phyloP scores from a whole-genome alignment of 441 rosid species.

The Capsella rubella region DNA sequence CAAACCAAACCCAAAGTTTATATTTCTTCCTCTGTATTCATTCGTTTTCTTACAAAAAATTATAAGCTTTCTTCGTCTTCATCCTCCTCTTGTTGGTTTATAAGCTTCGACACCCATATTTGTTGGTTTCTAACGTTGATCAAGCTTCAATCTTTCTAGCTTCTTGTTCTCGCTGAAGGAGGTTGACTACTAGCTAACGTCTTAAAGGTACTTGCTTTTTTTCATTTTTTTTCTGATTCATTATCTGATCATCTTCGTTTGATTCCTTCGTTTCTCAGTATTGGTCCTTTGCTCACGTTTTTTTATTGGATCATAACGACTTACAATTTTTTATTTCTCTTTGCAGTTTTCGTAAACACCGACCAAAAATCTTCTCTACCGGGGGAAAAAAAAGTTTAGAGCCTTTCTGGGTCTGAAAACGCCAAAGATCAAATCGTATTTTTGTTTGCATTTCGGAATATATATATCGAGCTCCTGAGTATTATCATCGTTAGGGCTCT shows the following conservation, averaged over 20 bases:
- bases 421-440: constrained; percentile 8
- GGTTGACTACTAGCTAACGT: not conserved
- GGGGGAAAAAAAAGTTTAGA: not conserved
- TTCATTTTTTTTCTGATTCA: not conserved
- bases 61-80: not conserved
- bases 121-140: not conserved
- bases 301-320: not conserved
- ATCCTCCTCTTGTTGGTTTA: not conserved
- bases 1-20: constrained; percentile 23
- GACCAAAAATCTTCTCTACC: not conserved
- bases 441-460: not conserved
- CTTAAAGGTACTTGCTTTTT: constrained; percentile 28
- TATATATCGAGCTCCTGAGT: not conserved
- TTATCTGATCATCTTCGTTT: not conserved
- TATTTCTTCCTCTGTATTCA: constrained; percentile 20
- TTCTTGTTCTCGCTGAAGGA: constrained; percentile 9
- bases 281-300: not conserved
- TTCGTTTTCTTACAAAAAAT: constrained; percentile 10
- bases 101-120: constrained; percentile 8
- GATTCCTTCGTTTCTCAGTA: not conserved
- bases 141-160: not conserved
- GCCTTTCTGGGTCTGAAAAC: not conserved
- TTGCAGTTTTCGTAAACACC: constrained; percentile 29
- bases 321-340: not conserved
- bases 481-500: constrained; percentile 18